Evolutionary conservation across 2,329 filamentous ascomycete species (phyloP).

Genomic region (Paradendryphiella salina): DNA sequence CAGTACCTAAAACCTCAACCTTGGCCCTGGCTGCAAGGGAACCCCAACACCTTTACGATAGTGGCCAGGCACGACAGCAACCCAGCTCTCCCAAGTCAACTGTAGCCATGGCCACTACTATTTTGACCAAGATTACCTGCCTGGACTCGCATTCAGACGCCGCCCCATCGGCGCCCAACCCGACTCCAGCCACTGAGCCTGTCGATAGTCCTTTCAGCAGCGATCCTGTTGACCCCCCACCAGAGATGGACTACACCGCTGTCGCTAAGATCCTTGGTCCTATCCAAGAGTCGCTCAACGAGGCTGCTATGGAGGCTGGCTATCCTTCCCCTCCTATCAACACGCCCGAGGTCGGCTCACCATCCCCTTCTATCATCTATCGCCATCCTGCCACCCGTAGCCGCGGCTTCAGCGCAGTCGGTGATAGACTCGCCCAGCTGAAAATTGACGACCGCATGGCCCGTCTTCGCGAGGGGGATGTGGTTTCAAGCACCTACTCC

Average conservation of each 20-base stretch:
- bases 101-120: slow-evolving; percentile 9
- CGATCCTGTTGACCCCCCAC: slow-evolving; percentile 17
- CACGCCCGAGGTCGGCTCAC: slow-evolving; percentile 34
- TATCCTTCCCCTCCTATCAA: slow-evolving; percentile 40
- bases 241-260: slow-evolving; percentile 31
- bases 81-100: neutral
- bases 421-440: slow-evolving; percentile 82
- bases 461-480: slow-evolving; percentile 18
- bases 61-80: neutral
- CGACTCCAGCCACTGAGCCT: slow-evolving; percentile 33
- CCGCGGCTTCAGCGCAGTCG: slow-evolving; percentile 73
- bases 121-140: slow-evolving; percentile 23
- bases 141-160: slow-evolving; percentile 26
- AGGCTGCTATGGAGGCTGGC: slow-evolving; percentile 35
- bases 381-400: slow-evolving; percentile 18
- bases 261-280: slow-evolving; percentile 34
- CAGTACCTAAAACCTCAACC: neutral
- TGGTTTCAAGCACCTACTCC: slow-evolving; percentile 26
- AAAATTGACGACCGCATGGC: slow-evolving; percentile 26
- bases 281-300: slow-evolving; percentile 39
- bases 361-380: slow-evolving; percentile 30
- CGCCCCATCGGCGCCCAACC: slow-evolving; percentile 28
- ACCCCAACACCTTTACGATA: neutral
- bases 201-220: slow-evolving; percentile 12
- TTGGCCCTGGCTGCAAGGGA: neutral